Evolutionary conservation across 495 filamentous ascomycete genomes (phyloP), one percentile per base, ranked within the genome.

Genomic region (Chaetomidium leptoderma): DNA sequence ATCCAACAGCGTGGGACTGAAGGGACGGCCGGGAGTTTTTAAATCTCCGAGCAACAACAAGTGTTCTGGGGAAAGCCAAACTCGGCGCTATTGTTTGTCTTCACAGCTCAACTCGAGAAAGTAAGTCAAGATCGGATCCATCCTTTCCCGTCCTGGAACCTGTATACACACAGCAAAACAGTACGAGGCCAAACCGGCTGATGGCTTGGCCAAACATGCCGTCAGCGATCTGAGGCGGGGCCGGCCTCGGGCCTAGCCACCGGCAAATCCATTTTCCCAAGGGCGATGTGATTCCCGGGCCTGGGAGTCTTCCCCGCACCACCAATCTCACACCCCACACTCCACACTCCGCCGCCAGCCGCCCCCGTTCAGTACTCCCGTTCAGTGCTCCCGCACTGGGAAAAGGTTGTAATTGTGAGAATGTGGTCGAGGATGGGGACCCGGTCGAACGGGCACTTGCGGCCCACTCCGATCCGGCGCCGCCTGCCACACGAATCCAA

Each of bases 181-280:
- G 52, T 29, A 5, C 2, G 2, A 23, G n/a, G n/a, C n/a, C 4
- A 16, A 29, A n/a, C n/a, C n/a, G 53, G 40, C 30, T 36, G 17
- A 16, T 33, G n/a, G n/a, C 52, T 44, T 19, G 39, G 40, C 40
- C 19, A 6, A 17, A 24, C 4, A 16, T 23, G n/a, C n/a, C 27
- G 11, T 5, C 10, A 37, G 33, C n/a, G n/a, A n/a, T n/a, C n/a
- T n/a, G n/a, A n/a, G n/a, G n/a, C n/a, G n/a, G 19, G 50, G 37
- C 26, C 51, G 36, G 26, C 11, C 29, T 45, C 52, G 11, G 52
- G 39, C 17, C 51, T 37, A 17, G 27, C 11, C 40, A 27, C 29
- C 66, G 66, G 66, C 60, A 63, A 60, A 68, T 68, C 52, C 59
- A 68, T 68, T 65, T 68, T 63, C 66, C 66, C 55, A 53, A 6